These are phyloP conservation scores for Pythium rishiriense DNA, from an alignment of 352 stramenopile genomes.

Conservation along the genomic window DNA sequence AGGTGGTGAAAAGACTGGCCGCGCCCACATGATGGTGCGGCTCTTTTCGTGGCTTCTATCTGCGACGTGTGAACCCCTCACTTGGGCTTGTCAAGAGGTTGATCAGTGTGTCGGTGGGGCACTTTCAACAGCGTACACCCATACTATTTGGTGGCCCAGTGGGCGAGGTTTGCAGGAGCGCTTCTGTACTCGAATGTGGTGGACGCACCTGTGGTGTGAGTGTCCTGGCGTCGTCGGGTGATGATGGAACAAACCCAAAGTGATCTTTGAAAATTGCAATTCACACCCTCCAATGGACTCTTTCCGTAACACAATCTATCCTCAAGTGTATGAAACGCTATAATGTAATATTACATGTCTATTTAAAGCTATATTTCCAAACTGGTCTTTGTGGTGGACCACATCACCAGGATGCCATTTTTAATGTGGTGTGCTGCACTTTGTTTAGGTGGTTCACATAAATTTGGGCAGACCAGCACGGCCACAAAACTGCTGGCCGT, in stretches of 20 bases:
- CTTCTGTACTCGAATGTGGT: too few relatives aligned
- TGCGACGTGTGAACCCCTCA: conserved; percentile 3
- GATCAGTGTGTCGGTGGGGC: not conserved
- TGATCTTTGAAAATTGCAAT: too few relatives aligned
- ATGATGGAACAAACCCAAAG: too few relatives aligned
- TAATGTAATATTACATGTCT: too few relatives aligned
- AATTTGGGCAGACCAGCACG: not conserved
- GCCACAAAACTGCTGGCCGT: not conserved
- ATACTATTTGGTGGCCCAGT: too few relatives aligned
- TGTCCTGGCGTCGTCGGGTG: too few relatives aligned
- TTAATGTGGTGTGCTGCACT: too few relatives aligned
- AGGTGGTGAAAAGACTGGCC: conserved; percentile 1
- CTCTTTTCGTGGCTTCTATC: conserved; percentile 3
- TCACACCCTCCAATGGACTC: too few relatives aligned
- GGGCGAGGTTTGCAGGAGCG: not conserved
- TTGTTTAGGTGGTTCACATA: not conserved
- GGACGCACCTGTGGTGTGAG: not conserved
- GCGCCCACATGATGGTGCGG: conserved; percentile 7
- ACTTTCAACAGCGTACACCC: not conserved
- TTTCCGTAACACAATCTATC: too few relatives aligned
- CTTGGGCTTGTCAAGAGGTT: not conserved
- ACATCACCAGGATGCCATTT: too few relatives aligned
- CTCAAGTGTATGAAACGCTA: too few relatives aligned
- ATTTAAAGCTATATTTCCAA: not conserved
- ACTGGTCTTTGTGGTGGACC: too few relatives aligned